Evolutionary conservation across 1,284 basidiomycete genomes (phyloP), one percentile per base, ranked within the genome.

Genomic region (Sporisorium iseilematis-ciliati): DNA sequence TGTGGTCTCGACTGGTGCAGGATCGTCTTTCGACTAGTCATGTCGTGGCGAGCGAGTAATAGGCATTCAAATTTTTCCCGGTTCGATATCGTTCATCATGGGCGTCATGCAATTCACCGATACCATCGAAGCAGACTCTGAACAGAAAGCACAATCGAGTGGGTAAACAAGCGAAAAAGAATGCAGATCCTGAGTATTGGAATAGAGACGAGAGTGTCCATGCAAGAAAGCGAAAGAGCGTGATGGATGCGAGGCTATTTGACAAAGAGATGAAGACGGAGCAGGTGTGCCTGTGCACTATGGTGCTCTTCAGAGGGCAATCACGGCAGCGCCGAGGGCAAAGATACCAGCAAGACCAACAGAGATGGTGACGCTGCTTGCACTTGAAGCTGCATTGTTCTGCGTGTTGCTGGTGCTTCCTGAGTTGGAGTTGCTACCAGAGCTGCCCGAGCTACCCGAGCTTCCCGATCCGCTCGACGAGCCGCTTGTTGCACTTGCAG

Each of bases 1-100:
- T 81, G 75, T 81, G 79, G 79, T 64, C 68, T 38, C 59, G 64
- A 4, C 49, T 81, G 6, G 78, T 80, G 8, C 65, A 61, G 31
- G 59, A 72, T 31, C 54, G 74, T 16, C 65, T 75, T 14, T 57
- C 48, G 10, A 23, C 61, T 10, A 57, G n/a, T 38, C 59, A 58
- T 20, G 51, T 41, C n/a, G 40, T 23, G 6, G 45, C 54, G 10
- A 65, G 60, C 55, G 33, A 63, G 23, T 68, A 6, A 58, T 54
- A 42, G 11, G 48, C 29, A n/a, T 31, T 23, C 12, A 6, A 20
- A 11, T 18, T 16, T 10, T n/a, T n/a, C n/a, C 16, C 14, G 16
- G 16, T 23, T 16, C 48, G 26, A 21, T 35, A 20, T 35, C 8
- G 2, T 18, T 33, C 16, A 33, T 45, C 54, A 56, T 16, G 29